These are phyloP conservation scores for Kwoniella pini DNA, from an alignment of 768 basidiomycete genomes.

Conservation along the genomic window DNA sequence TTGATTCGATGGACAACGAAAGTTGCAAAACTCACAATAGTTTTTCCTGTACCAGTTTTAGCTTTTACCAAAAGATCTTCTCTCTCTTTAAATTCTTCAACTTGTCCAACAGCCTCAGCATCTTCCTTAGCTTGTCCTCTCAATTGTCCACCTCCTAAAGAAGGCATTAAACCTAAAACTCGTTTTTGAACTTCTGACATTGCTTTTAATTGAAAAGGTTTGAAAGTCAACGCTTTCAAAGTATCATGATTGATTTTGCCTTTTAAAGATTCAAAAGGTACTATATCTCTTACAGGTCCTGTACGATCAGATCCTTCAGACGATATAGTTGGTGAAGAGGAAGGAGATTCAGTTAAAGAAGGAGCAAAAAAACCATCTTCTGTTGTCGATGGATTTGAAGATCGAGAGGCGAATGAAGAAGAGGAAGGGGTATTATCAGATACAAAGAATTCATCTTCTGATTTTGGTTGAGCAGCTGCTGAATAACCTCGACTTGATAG, in stretches of 20 bases:
- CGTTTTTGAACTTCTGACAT: slow-evolving; percentile 83
- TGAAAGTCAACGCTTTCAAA: slow-evolving; percentile 64
- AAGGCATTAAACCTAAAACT: slow-evolving; percentile 74
- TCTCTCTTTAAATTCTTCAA: slow-evolving; percentile 26
- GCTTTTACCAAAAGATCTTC: slow-evolving; percentile 80
- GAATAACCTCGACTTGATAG: slow-evolving; percentile 17
- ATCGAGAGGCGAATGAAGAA: not conserved
- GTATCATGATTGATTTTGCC: slow-evolving; percentile 54
- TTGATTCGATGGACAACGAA: slow-evolving; percentile 1
- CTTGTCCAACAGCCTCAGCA: slow-evolving; percentile 29
- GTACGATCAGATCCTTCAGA: not conserved
- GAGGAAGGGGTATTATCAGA: slow-evolving; percentile 1
- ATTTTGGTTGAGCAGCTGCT: slow-evolving; percentile 21
- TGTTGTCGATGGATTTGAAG: not conserved
- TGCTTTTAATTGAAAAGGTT: slow-evolving; percentile 66
- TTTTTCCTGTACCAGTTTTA: slow-evolving; percentile 87
- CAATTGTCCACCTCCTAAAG: slow-evolving; percentile 56
- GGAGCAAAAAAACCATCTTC: slow-evolving; percentile 21
- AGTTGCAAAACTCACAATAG: slow-evolving; percentile 60
- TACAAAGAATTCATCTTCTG: slow-evolving; percentile 23
- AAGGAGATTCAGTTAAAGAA: slow-evolving; percentile 1
- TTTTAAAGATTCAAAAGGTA: slow-evolving; percentile 54
- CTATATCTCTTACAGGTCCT: slow-evolving; percentile 19
- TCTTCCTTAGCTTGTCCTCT: slow-evolving; percentile 29
- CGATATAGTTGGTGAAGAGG: not conserved